Conservation (phyloP, 2,329 filamentous ascomycete genomes). For the Cyanodermella asteris region DNA sequence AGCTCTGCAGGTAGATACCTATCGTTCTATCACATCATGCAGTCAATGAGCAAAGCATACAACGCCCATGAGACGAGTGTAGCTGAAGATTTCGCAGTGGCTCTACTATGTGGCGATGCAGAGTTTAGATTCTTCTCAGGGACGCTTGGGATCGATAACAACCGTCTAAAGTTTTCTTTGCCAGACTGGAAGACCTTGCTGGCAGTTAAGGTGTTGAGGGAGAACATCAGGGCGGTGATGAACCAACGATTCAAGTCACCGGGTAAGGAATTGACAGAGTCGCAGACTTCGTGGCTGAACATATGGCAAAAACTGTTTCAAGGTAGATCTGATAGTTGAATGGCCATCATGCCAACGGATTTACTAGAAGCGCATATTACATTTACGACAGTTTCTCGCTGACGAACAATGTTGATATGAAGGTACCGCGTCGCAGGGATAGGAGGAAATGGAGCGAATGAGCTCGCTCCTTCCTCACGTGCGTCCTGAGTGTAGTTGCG, state of each 20-base stretch:
- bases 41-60: constrained; percentile 60
- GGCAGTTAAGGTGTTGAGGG: constrained; percentile 62
- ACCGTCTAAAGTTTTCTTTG: constrained; percentile 62
- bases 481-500: no score
- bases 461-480: background rate
- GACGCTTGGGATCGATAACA: constrained; percentile 68
- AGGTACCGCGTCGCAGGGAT: background rate
- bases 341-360: no score
- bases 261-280: constrained; percentile 24
- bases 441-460: background rate
- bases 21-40: constrained; percentile 95
- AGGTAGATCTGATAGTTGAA: constrained; percentile 15
- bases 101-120: constrained; percentile 69
- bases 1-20: constrained; percentile 43
- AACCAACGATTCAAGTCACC: constrained; percentile 38
- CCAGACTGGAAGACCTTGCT: constrained; percentile 80
- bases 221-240: constrained; percentile 53
- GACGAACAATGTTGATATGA: background rate
- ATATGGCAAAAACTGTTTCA: constrained; percentile 53
- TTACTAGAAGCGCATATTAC: no score
- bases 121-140: constrained; percentile 81
- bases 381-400: no score
- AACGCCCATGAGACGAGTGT: constrained; percentile 79
- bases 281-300: constrained; percentile 53
- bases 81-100: constrained; percentile 61